A percentile compares a stretch with the other conserved stretches of the same genome.
Evolutionary conservation across 2,329 filamentous ascomycete species (phyloP).

Genomic region (Aurifilum marmelostoma): DNA sequence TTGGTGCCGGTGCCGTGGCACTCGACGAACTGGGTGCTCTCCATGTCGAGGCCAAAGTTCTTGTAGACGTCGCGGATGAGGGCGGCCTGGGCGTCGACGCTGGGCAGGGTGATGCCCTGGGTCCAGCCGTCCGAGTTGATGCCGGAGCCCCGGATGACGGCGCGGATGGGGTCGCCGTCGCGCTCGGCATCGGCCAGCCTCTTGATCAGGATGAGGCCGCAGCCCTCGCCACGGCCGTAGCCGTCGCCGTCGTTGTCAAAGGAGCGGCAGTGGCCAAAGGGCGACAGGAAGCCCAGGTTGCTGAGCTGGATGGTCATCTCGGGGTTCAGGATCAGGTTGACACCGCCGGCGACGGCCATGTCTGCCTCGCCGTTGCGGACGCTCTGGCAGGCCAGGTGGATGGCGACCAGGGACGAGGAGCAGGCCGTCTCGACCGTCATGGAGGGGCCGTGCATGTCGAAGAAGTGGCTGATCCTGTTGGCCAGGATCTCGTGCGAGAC

Average conservation of each 20-base stretch:
- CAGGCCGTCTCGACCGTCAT: constrained; percentile 61
- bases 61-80: constrained; percentile 41
- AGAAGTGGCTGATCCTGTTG: constrained; percentile 57
- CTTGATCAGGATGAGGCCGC: constrained; percentile 60
- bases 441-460: constrained; percentile 55
- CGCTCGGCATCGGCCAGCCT: constrained; percentile 56
- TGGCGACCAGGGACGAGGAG: constrained; percentile 54
- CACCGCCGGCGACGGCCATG: constrained; percentile 48
- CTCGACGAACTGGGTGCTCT: constrained; percentile 36
- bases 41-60: constrained; percentile 24
- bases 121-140: constrained; percentile 62
- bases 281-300: constrained; percentile 24
- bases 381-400: constrained; percentile 55
- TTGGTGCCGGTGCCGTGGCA: constrained; percentile 41
- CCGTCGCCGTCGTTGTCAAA: constrained; percentile 61
- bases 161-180: constrained; percentile 59
- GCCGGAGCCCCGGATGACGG: constrained; percentile 52
- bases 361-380: constrained; percentile 24
- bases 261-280: constrained; percentile 47
- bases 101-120: constrained; percentile 41
- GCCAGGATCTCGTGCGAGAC: constrained; percentile 53
- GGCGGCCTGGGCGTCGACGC: constrained; percentile 37
- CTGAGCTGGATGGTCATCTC: constrained; percentile 34
- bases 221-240: constrained; percentile 64
- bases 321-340: constrained; percentile 51